A percentile compares a stretch with the other conserved stretches of the same genome.
Conservation (phyloP, 2,329 filamentous ascomycete genomes). For the Pleomassaria siparia region DNA sequence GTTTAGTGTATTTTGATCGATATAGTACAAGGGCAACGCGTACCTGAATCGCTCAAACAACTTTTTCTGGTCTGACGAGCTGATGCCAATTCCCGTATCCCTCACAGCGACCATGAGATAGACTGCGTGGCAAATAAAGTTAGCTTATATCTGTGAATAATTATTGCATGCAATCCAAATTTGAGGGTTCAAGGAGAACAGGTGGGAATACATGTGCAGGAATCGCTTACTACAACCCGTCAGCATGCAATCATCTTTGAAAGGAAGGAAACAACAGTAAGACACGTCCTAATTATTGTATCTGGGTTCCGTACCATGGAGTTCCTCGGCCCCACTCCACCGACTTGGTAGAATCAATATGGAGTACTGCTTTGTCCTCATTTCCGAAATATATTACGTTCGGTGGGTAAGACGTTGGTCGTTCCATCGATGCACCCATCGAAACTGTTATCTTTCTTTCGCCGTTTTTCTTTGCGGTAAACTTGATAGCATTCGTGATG, state of each 20-base stretch:
- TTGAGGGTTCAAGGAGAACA: no score
- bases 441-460: constrained; percentile 45
- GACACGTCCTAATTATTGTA: no score
- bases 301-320: no score
- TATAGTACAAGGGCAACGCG: constrained; percentile 12
- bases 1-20: neutral
- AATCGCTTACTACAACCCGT: no score
- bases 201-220: no score
- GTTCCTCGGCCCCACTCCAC: constrained; percentile 46
- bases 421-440: constrained; percentile 41
- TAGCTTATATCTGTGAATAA: no score
- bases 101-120: constrained; percentile 50
- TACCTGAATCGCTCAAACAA: constrained; percentile 48
- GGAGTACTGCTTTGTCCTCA: constrained; percentile 37
- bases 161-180: no score
- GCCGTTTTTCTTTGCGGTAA: constrained; percentile 44
- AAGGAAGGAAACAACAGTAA: no score
- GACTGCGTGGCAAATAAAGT: no score
- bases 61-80: constrained; percentile 41
- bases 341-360: constrained; percentile 45
- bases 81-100: constrained; percentile 49
- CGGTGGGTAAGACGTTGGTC: constrained; percentile 46
- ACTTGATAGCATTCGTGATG: constrained; percentile 52
- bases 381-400: constrained; percentile 48
- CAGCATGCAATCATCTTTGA: no score